Evolutionary conservation across 371 early-diverging fungal genomes (phyloP), one percentile per base, ranked within the genome.

Genomic region (Mucor plumbeus): DNA sequence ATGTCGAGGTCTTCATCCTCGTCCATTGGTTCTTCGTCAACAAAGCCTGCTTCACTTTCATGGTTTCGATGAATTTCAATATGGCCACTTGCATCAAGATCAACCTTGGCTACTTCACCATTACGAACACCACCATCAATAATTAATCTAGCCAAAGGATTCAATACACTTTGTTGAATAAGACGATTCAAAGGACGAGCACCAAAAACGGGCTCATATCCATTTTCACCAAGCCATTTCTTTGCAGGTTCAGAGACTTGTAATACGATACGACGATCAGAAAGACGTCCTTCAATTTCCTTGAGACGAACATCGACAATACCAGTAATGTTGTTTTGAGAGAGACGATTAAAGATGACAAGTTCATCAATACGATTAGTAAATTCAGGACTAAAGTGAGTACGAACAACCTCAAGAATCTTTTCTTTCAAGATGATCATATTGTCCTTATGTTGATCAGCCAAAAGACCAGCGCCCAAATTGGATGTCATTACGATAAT

Each of bases 401-500:
- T 82, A 21, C 93, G 88, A 11, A 95, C 90, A 48, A 88, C 87
- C 63, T 85, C 80, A 61, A 89, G 72, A 40, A 92, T 86, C 64
- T 82, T 80, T 34, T 83, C 82, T 70, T 88, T 89, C 64, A 89
- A 74, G 9, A 88, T 74, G 59, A 80, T 38, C 61, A 73, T 47
- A 67, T 73, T 70, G 66, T 71, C 57, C 68, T 69, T 60, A 36
- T 67, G 26, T 47, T 74, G 61, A 54, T 76, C 80, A 2, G 81
- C 85, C 56, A 87, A 66, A 44, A 87, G 74, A 54, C 87, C 85
- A 13, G 89, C 88, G 5, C 90, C 90, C 54, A 90, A 70, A 64
- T 97, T 97, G 55, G 92, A 91, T 0, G 97, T 98, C 92, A 96
- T 94, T 67, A 98, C 92, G 61, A 98, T 89, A 63, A 98, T 93